These are phyloP conservation scores for Pseudocercospora ulei DNA, from an alignment of 2,329 filamentous ascomycete genomes.

Conservation along the genomic window DNA sequence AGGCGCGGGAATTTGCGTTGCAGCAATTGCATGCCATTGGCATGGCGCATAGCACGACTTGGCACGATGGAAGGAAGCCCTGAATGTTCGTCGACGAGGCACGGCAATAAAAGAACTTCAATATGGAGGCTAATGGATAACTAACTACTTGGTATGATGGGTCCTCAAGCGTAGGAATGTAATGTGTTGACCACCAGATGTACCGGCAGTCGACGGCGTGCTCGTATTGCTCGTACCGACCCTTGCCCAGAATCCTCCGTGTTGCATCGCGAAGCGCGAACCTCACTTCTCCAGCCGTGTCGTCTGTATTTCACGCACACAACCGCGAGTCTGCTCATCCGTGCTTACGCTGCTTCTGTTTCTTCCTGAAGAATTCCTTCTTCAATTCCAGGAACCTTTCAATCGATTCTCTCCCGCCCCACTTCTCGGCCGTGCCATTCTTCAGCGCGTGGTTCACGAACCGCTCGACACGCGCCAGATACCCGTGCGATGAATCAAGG, in stretches of 20 bases:
- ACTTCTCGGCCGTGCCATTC: constrained; percentile 24
- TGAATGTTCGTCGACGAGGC: too few relatives aligned
- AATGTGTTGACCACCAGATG: too few relatives aligned
- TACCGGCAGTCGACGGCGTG: neutral
- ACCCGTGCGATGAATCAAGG: constrained; percentile 33
- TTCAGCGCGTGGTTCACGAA: constrained; percentile 28
- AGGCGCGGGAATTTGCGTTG: too few relatives aligned
- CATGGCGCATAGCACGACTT: too few relatives aligned
- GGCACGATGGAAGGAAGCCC: too few relatives aligned
- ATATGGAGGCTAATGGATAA: too few relatives aligned
- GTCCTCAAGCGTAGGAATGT: too few relatives aligned
- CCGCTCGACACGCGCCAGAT: constrained; percentile 28
- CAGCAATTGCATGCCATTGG: too few relatives aligned
- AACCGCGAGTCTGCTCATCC: too few relatives aligned
- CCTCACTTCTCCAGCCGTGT: neutral
- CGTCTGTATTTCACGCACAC: too few relatives aligned
- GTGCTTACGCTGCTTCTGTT: constrained; percentile 10
- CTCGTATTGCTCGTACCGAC: constrained; percentile 7
- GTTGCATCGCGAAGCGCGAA: constrained; percentile 4
- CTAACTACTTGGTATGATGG: too few relatives aligned
- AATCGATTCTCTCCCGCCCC: constrained; percentile 27
- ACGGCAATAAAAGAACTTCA: too few relatives aligned
- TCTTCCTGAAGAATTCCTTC: constrained; percentile 22
- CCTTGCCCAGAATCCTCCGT: constrained; percentile 2
- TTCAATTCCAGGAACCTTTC: constrained; percentile 29